Conservation (phyloP, 2,329 filamentous ascomycete species). For the Cadophora sp. region DNA sequence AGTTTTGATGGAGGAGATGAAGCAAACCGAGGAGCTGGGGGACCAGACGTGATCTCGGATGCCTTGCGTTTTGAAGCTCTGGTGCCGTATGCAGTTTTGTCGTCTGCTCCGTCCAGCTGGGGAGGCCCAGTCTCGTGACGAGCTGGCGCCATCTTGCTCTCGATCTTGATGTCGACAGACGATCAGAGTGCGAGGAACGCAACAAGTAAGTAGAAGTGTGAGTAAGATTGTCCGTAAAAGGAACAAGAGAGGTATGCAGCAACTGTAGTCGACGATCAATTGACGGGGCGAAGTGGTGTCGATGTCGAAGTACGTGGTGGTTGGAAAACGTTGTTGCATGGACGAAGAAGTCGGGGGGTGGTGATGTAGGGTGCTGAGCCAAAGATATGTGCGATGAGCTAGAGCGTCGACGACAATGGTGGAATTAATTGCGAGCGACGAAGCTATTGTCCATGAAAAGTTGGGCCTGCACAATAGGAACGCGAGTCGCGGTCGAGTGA, state of each 20-base stretch:
- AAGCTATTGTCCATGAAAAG: constrained; percentile 6
- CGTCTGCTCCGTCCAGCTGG: constrained; percentile 24
- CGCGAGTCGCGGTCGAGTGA: constrained; percentile 13
- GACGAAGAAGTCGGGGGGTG: constrained; percentile 4
- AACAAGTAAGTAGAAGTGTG: constrained; percentile 8
- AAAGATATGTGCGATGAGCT: constrained; percentile 10
- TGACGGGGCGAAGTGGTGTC: constrained; percentile 7
- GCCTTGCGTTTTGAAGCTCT: constrained; percentile 38
- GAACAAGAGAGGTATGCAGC: constrained; percentile 16
- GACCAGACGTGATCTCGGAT: constrained; percentile 31
- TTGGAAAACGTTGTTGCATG: constrained; percentile 20
- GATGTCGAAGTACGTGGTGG: constrained; percentile 15
- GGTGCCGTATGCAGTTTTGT: constrained; percentile 31
- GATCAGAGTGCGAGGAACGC: constrained; percentile 5
- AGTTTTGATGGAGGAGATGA: constrained; percentile 27
- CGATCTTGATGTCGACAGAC: constrained; percentile 13
- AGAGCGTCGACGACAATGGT: not conserved
- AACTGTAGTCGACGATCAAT: constrained; percentile 8
- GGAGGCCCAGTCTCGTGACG: constrained; percentile 36
- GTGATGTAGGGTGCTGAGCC: constrained; percentile 1
- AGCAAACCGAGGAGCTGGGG: constrained; percentile 11
- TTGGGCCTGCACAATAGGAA: constrained; percentile 11
- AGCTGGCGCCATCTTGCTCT: constrained; percentile 32
- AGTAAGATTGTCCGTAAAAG: not conserved
- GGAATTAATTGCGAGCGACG: constrained; percentile 8